Conservation (phyloP, 2,329 filamentous ascomycete genomes). For the Bipolaris oryzae region DNA sequence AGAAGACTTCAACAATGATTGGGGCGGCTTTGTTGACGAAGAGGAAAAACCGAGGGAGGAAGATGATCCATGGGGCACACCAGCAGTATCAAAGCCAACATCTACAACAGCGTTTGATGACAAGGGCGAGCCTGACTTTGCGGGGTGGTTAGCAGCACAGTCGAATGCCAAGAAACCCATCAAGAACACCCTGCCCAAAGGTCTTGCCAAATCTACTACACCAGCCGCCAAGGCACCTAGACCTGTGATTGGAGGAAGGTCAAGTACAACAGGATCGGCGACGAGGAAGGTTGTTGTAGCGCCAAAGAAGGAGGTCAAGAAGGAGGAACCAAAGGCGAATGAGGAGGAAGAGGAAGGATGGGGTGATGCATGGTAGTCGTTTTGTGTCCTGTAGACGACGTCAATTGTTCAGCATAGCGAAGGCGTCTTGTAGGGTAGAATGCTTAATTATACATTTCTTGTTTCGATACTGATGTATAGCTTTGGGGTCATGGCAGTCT, state of each 20-base stretch:
- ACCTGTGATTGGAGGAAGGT: constrained; percentile 35
- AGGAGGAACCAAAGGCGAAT: constrained; percentile 47
- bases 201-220: constrained; percentile 66
- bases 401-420: constrained; percentile 17
- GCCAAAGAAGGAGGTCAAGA: constrained; percentile 40
- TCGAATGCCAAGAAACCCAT: constrained; percentile 70
- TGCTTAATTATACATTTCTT: constrained; percentile 6
- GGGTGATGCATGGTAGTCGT: constrained; percentile 47
- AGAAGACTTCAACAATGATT: constrained; percentile 71
- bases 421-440: constrained; percentile 10
- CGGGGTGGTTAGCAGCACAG: constrained; percentile 90
- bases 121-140: constrained; percentile 90
- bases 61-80: constrained; percentile 58
- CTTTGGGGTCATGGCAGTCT: neutral
- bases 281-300: constrained; percentile 37
- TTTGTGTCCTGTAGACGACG: neutral
- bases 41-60: constrained; percentile 57
- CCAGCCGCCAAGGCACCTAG: constrained; percentile 44
- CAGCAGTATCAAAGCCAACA: constrained; percentile 46
- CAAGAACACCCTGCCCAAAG: constrained; percentile 80
- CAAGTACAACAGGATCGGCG: constrained; percentile 40
- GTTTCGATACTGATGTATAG: neutral
- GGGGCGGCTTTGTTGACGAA: constrained; percentile 71
- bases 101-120: constrained; percentile 72
- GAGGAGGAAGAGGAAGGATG: constrained; percentile 50